Percentiles rank a stretch among this genome's conserved stretches.
Evolutionary conservation across 305 asterid species (phyloP).

Genomic region (Ilex paraguariensis): DNA sequence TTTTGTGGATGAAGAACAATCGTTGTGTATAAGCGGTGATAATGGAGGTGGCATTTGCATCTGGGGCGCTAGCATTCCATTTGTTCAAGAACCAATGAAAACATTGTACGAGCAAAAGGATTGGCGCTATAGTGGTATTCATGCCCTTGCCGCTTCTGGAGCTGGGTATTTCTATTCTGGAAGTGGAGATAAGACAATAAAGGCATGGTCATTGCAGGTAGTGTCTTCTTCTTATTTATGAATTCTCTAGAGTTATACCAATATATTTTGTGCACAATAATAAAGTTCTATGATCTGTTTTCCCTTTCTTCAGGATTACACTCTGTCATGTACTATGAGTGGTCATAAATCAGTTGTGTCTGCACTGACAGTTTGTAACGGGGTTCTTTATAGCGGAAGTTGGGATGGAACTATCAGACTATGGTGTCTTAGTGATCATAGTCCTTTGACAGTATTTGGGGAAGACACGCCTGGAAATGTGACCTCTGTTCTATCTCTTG

Average conservation of each 20-base stretch:
- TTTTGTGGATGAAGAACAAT: constrained; percentile 56
- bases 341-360: constrained; percentile 89
- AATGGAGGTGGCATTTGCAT: constrained; percentile 70
- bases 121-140: constrained; percentile 97
- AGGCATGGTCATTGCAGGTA: constrained; percentile 91
- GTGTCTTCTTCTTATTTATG: constrained; percentile 7
- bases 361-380: constrained; percentile 45
- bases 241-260: neutral
- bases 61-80: constrained; percentile 66
- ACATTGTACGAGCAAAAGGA: constrained; percentile 71
- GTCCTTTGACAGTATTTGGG: constrained; percentile 63
- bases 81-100: constrained; percentile 38
- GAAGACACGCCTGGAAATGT: constrained; percentile 40
- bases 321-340: constrained; percentile 50
- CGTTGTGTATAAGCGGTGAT: constrained; percentile 84
- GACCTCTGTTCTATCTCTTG: constrained; percentile 52
- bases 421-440: constrained; percentile 87
- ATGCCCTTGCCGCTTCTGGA: constrained; percentile 69
- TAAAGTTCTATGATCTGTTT: constrained; percentile 8
- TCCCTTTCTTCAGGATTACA: constrained; percentile 50
- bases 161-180: constrained; percentile 72
- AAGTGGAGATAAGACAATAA: constrained; percentile 79
- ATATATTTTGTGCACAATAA: neutral
- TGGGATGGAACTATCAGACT: constrained; percentile 91
- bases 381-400: constrained; percentile 89